Base-by-base conservation (phyloP, 208 protist genomes). In the Angomonas deanei region DNA sequence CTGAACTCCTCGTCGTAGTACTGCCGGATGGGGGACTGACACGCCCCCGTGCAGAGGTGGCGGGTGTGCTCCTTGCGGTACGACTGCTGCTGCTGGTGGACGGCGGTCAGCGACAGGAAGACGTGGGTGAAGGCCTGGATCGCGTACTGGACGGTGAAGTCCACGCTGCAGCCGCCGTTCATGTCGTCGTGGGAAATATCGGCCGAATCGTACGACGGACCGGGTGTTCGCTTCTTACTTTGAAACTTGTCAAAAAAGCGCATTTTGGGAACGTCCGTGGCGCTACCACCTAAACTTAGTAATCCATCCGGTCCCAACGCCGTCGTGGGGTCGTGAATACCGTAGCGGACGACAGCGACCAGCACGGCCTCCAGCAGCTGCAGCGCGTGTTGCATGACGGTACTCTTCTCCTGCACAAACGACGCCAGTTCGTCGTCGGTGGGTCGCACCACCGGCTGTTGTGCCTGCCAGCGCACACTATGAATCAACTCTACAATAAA, bases 91-190 rank as follows among this genome's bases (percentile, higher is more conserved):
- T 75, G 72, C 38, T 74, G 71, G 48, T 83, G 71, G 47, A 76
- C 53, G 17, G 67, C 55, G 4, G 72, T 78, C 46, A 78, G 75
- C 38, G 68, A 73, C 3, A 83, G 53, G 33, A 79, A 83, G 4
- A 64, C 68, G 33, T 76, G 64, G 47, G 62, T 76, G 63, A 78
- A 83, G 68, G 72, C 67, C 30, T 64, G 68, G 17, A 74, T 65
- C 32, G 62, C 67, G 52, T 62, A 61, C 8, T 63, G 58, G 27
- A 72, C 66, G 17, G 68, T 47, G 48, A 71, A 56, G 26, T 60
- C 23, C 36, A 78, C 47, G 10, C 4, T 15, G 8, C 13, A 11
- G 47, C 10, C 33, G 3, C 10, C 42, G 17, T 46, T 36, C 1
- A 31, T 23, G 4, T 53, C 61, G 2, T 65, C 61, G 3, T 55